A percentile compares a stretch with the other conserved stretches of the same genome.
phyloP scores from a whole-genome alignment of 2,329 filamentous ascomycete species.

The Biscogniauxia marginata region DNA sequence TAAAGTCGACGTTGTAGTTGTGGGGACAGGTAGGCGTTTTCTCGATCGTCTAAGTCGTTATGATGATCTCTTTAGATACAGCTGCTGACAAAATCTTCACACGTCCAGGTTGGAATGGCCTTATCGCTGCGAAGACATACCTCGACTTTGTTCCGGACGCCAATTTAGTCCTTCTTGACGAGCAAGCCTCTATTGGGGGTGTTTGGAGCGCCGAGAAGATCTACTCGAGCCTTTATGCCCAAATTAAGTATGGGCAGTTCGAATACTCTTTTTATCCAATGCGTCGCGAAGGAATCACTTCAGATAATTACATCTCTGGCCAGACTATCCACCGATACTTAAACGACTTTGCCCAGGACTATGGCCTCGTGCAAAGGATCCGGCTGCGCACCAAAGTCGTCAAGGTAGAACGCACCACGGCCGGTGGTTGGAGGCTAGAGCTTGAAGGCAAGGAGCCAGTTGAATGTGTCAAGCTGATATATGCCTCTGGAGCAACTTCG shows the following conservation, averaged over 20 bases:
- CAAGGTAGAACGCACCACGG: constrained; percentile 10
- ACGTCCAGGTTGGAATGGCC: constrained; percentile 28
- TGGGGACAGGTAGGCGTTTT: neutral
- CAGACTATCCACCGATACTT: constrained; percentile 31
- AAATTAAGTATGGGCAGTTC: constrained; percentile 34
- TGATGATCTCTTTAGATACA: neutral
- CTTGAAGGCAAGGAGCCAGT: constrained; percentile 14
- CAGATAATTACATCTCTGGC: constrained; percentile 30
- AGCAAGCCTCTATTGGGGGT: constrained; percentile 25
- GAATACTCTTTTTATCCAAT: constrained; percentile 36
- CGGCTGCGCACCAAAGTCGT: constrained; percentile 17
- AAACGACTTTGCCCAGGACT: constrained; percentile 28
- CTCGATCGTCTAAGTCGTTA: neutral
- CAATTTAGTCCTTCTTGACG: constrained; percentile 27
- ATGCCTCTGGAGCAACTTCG: constrained; percentile 23
- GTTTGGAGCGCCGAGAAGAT: constrained; percentile 28
- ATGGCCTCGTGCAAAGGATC: constrained; percentile 18
- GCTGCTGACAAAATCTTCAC: neutral
- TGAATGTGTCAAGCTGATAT: constrained; percentile 24
- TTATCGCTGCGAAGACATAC: constrained; percentile 29
- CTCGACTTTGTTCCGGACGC: constrained; percentile 24
- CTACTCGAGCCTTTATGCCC: constrained; percentile 32
- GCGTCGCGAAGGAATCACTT: constrained; percentile 27
- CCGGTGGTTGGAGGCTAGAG: constrained; percentile 24
- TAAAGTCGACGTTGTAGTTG: neutral